Evolutionary conservation across 78 protist species (phyloP).

Genomic region (Dictyostelium citrinum): DNA sequence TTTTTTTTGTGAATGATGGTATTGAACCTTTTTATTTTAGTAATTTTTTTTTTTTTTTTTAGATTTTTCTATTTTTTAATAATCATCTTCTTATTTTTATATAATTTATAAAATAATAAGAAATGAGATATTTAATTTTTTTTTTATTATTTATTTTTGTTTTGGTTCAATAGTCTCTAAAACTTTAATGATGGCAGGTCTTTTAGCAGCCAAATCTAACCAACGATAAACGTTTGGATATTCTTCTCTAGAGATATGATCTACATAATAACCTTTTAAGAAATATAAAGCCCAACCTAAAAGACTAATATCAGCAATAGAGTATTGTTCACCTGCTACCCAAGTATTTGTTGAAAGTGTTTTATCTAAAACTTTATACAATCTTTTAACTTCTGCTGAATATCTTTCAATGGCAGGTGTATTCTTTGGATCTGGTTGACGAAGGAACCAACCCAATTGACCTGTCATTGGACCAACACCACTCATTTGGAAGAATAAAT

Average conservation of each 20-base stretch:
- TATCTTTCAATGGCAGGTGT: conserved; percentile 82
- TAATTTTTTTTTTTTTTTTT: too few relatives aligned
- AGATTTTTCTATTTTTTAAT: neutral
- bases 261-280: neutral
- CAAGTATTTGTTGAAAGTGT: conserved; percentile 68
- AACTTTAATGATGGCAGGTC: neutral
- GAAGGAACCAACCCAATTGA: conserved; percentile 85
- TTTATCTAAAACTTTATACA: conserved; percentile 83
- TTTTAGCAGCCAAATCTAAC: neutral
- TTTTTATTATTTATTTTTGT: neutral
- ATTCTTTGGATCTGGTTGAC: conserved; percentile 76
- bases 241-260: neutral
- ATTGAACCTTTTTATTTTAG: too few relatives aligned
- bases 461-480: conserved; percentile 82
- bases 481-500: conserved; percentile 86
- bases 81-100: neutral
- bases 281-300: conserved; percentile 6
- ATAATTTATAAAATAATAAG: neutral
- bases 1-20: too few relatives aligned
- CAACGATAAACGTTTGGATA: neutral
- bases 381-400: conserved; percentile 83
- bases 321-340: conserved; percentile 85
- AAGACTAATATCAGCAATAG: conserved; percentile 87
- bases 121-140: neutral
- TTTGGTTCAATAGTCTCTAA: neutral